Percentiles rank a stretch among this genome's conserved stretches.
phyloP scores from a whole-genome alignment of 2,329 filamentous ascomycete species.

The Hymenoscyphus fructigenus region DNA sequence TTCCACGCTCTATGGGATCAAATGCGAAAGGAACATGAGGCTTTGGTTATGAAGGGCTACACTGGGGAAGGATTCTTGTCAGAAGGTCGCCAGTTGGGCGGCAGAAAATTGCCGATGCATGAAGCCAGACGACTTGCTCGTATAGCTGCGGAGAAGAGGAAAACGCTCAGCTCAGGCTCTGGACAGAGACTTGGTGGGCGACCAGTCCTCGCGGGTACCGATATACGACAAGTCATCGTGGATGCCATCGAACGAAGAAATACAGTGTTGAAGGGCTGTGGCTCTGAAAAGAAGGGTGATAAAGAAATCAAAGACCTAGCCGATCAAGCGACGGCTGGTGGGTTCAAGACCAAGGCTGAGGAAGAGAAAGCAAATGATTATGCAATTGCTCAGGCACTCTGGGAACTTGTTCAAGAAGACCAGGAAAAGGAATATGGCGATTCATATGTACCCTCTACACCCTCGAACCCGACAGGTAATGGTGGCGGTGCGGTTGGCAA shows the following conservation, averaged over 20 bases:
- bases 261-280: constrained; percentile 71
- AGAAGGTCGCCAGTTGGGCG: constrained; percentile 72
- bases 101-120: constrained; percentile 60
- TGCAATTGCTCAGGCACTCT: constrained; percentile 81
- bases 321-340: constrained; percentile 64
- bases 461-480: constrained; percentile 35
- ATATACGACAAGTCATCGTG: constrained; percentile 71
- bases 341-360: constrained; percentile 80
- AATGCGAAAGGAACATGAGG: constrained; percentile 80
- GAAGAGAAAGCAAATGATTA: constrained; percentile 86
- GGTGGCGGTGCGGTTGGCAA: constrained; percentile 29
- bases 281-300: constrained; percentile 60
- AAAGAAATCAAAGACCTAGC: constrained; percentile 64
- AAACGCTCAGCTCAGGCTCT: constrained; percentile 55
- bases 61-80: constrained; percentile 87
- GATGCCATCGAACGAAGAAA: constrained; percentile 69
- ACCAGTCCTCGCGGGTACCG: constrained; percentile 54
- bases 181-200: constrained; percentile 73
- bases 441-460: constrained; percentile 32
- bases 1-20: constrained; percentile 90
- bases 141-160: constrained; percentile 70
- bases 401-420: constrained; percentile 84
- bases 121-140: constrained; percentile 76
- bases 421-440: constrained; percentile 34
- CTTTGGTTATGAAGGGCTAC: constrained; percentile 76